Conservation (phyloP, 441 rosid genomes). For the Corymbia citriodora region DNA sequence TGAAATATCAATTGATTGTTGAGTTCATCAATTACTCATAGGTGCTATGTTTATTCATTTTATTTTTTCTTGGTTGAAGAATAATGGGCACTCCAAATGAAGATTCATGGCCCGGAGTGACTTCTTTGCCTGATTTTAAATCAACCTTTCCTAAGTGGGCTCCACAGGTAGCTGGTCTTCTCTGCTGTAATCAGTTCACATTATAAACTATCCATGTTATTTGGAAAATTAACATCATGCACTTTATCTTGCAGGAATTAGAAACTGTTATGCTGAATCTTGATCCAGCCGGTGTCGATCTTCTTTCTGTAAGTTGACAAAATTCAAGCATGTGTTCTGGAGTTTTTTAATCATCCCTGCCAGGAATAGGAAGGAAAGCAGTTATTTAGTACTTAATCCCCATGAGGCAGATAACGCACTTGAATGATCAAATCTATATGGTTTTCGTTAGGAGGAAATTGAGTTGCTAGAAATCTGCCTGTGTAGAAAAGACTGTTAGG, state of each 20-base stretch:
- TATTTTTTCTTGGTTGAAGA: not conserved
- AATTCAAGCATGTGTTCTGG: not conserved
- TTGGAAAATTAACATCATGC: not conserved
- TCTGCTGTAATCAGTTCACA: not conserved
- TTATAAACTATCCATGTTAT: not conserved
- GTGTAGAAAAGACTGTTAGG: not conserved
- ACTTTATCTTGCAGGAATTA: not conserved
- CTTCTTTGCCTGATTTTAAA: not conserved
- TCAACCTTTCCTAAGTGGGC: not conserved
- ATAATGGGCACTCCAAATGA: conserved; percentile 2
- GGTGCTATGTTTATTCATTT: not conserved
- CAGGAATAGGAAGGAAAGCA: not conserved
- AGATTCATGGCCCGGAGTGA: not conserved
- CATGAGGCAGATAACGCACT: not conserved
- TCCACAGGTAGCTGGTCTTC: not conserved
- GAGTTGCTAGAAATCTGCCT: not conserved
- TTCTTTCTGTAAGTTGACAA: not conserved
- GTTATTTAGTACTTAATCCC: not conserved
- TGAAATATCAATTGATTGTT: not conserved
- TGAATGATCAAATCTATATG: not conserved
- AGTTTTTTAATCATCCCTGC: not conserved
- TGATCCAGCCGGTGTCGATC: not conserved
- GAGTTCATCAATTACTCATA: not conserved
- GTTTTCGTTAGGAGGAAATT: not conserved
- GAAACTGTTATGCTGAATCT: not conserved